A percentile compares a stretch with the other conserved stretches of the same genome.
Evolutionary conservation across 768 basidiomycete species (phyloP).

Genomic region (Amanita muscaria): DNA sequence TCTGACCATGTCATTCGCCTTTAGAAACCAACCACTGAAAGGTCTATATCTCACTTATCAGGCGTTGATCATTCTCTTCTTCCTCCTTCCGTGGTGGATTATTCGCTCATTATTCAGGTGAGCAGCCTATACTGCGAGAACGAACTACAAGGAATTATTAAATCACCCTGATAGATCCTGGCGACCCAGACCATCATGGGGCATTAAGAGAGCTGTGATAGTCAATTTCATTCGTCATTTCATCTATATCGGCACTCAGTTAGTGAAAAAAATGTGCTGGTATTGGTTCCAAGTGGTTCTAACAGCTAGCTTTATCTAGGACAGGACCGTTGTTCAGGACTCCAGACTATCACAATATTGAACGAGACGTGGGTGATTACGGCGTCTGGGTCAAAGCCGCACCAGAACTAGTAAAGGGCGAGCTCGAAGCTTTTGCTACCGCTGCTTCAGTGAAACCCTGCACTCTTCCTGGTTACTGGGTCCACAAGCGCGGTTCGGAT

Average conservation of each 20-base stretch:
- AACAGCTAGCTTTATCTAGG: conserved; percentile 16
- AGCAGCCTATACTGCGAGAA: neutral
- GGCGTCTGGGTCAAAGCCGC: conserved; percentile 42
- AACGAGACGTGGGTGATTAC: conserved; percentile 30
- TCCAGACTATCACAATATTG: conserved; percentile 34
- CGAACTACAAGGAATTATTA: neutral
- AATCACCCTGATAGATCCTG: conserved; percentile 20
- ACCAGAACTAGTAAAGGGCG: conserved; percentile 34
- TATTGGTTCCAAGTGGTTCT: neutral
- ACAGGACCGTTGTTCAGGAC: conserved; percentile 23
- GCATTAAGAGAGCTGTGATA: conserved; percentile 28
- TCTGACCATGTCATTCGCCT: conserved; percentile 24
- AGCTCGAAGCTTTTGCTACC: conserved; percentile 32
- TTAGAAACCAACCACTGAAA: conserved; percentile 41
- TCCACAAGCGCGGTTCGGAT: conserved; percentile 31
- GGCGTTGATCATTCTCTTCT: conserved; percentile 27
- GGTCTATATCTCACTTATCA: conserved; percentile 38
- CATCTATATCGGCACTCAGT: conserved; percentile 20
- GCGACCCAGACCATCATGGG: conserved; percentile 42
- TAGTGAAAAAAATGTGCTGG: conserved; percentile 6
- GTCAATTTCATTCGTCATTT: conserved; percentile 27
- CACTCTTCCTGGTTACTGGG: conserved; percentile 51
- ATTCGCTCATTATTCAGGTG: conserved; percentile 31
- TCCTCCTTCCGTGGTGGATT: conserved; percentile 42
- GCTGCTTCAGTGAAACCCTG: conserved; percentile 30